phyloP scores from a whole-genome alignment of 2,329 filamentous ascomycete genomes.

The Botrytis cinerea region DNA sequence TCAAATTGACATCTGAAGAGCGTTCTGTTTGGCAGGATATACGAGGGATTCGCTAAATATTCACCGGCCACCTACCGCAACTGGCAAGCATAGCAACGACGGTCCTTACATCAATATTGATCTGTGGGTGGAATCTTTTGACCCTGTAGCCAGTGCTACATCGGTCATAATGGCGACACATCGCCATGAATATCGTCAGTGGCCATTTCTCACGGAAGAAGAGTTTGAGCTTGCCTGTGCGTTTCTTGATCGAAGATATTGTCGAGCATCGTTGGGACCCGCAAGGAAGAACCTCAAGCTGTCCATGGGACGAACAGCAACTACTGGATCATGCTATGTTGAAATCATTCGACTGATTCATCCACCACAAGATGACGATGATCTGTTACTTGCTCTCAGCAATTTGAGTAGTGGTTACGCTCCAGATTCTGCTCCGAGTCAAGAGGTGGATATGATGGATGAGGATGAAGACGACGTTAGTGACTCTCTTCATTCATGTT shows the following conservation, averaged over 20 bases:
- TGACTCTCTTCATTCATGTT: slow-evolving; percentile 8
- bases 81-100: not conserved
- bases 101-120: not conserved
- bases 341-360: slow-evolving; percentile 39
- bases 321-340: slow-evolving; percentile 37
- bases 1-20: not conserved
- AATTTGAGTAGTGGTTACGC: slow-evolving; percentile 30
- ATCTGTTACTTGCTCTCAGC: slow-evolving; percentile 35
- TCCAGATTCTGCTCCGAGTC: slow-evolving; percentile 24
- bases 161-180: slow-evolving; percentile 31
- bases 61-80: not conserved
- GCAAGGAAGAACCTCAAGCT: slow-evolving; percentile 58
- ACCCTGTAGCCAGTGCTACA: slow-evolving; percentile 14
- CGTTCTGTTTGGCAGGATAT: no score
- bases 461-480: slow-evolving; percentile 40
- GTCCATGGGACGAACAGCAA: slow-evolving; percentile 45
- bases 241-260: slow-evolving; percentile 59
- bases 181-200: slow-evolving; percentile 49
- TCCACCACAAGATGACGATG: slow-evolving; percentile 37
- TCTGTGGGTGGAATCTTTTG: not conserved
- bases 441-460: slow-evolving; percentile 35
- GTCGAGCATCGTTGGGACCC: slow-evolving; percentile 58
- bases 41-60: not conserved
- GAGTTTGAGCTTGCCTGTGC: slow-evolving; percentile 69
- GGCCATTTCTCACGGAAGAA: slow-evolving; percentile 60